phyloP scores from a whole-genome alignment of 2,329 filamentous ascomycete genomes.

The Conoideocrella luteorostrata region DNA sequence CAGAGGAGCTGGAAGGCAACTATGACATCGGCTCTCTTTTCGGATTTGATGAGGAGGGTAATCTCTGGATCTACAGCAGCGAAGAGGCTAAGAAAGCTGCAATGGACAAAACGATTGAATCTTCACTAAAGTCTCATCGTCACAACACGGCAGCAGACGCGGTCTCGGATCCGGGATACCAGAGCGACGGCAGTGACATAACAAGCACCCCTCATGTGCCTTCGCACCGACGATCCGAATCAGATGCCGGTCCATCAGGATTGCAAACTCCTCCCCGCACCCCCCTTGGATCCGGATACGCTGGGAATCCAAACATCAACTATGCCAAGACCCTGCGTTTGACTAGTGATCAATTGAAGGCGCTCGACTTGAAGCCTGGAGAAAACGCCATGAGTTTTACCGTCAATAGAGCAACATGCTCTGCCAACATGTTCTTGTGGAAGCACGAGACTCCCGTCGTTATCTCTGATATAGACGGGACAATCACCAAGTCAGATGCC shows the following conservation, averaged over 20 bases:
- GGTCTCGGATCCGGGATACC: constrained; percentile 87
- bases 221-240: constrained; percentile 59
- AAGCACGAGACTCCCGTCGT: constrained; percentile 85
- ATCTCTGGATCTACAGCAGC: constrained; percentile 99
- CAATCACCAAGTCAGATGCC: constrained; percentile 96
- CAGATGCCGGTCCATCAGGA: constrained; percentile 50
- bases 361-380: constrained; percentile 73
- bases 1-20: constrained; percentile 87
- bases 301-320: constrained; percentile 69
- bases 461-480: constrained; percentile 97
- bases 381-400: constrained; percentile 93
- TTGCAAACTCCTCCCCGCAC: constrained; percentile 61
- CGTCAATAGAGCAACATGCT: constrained; percentile 89
- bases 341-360: constrained; percentile 91
- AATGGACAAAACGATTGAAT: constrained; percentile 56
- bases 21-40: constrained; percentile 96
- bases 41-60: constrained; percentile 89
- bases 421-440: constrained; percentile 92
- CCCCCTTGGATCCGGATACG: constrained; percentile 59
- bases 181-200: constrained; percentile 73
- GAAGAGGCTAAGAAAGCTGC: constrained; percentile 92
- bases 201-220: constrained; percentile 40
- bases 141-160: constrained; percentile 65
- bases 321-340: constrained; percentile 95
- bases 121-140: constrained; percentile 38